Evolutionary conservation across 495 filamentous ascomycete species (phyloP).

Genomic region (Talaromyces liani): DNA sequence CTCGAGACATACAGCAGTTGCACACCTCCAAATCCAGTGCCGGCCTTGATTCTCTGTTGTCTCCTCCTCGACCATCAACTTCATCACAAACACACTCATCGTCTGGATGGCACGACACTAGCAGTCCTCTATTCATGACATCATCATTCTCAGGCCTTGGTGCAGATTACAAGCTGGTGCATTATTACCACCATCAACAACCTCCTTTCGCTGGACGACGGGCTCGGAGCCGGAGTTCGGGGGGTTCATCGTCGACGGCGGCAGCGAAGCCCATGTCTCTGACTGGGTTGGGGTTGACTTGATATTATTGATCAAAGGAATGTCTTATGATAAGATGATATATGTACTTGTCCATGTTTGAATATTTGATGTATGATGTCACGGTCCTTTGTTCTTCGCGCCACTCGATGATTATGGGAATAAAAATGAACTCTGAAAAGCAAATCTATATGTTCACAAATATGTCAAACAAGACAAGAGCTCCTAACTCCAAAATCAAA

Average conservation of each 20-base stretch:
- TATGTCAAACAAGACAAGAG: not conserved
- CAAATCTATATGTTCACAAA: not conserved
- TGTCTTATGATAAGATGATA: not conserved
- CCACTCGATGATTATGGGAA: not conserved
- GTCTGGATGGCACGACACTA: not conserved
- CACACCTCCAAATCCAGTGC: slow-evolving; percentile 5
- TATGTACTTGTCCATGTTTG: not conserved
- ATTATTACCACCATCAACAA: not conserved
- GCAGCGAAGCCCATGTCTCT: not conserved
- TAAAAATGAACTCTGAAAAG: not conserved
- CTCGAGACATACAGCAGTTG: not conserved
- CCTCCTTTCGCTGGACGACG: not conserved
- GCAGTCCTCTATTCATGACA: slow-evolving; percentile 5
- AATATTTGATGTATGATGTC: not conserved
- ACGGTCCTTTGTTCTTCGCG: not conserved
- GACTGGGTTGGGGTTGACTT: slow-evolving; percentile 1
- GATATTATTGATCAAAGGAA: not conserved
- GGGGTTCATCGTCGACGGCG: not conserved
- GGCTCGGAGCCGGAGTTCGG: not conserved
- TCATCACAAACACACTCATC: not conserved
- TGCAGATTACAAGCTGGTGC: slow-evolving; percentile 1
- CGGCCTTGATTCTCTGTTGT: not conserved
- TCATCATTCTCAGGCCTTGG: not conserved
- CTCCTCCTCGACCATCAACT: not conserved
- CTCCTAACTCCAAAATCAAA: not conserved